These are phyloP conservation scores for Ceriops tagal DNA, from an alignment of 345 rosid genomes.

Conservation along the genomic window DNA sequence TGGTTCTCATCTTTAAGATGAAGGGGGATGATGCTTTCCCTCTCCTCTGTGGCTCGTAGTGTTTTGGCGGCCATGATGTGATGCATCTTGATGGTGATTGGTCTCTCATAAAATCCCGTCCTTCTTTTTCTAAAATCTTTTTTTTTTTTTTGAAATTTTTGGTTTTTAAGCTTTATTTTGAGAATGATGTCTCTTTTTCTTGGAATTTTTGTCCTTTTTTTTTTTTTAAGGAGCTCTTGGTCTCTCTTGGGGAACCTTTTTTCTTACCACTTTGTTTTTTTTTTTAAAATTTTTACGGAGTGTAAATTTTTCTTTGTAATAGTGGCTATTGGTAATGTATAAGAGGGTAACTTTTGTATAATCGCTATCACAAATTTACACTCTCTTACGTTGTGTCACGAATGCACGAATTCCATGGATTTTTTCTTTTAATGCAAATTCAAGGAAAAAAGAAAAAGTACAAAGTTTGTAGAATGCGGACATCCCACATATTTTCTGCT, in stretches of 20 bases:
- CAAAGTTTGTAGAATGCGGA: too few species aligned
- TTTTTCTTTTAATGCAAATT: too few species aligned
- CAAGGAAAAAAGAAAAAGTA: too few species aligned
- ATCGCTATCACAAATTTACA: neutral
- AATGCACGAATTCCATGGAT: too few species aligned
- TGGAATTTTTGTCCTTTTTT: neutral
- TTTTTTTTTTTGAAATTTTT: neutral
- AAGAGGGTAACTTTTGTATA: neutral
- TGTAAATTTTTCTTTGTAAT: conserved; percentile 3
- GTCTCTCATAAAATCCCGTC: too few species aligned
- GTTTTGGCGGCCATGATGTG: conserved; percentile 10
- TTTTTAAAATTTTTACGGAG: neutral
- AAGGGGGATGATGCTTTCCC: too few species aligned
- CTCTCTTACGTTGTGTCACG: neutral
- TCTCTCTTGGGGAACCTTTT: conserved; percentile 7
- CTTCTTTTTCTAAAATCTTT: neutral
- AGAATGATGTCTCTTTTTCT: conserved; percentile 1
- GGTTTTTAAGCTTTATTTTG: neutral
- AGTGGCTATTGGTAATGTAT: neutral
- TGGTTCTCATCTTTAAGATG: conserved; percentile 28
- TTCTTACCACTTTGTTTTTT: neutral
- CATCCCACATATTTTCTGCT: too few species aligned
- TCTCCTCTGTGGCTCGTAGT: too few species aligned
- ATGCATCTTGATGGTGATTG: conserved; percentile 4
- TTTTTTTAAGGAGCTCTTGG: conserved; percentile 10